Conservation (phyloP, 176 grass and related monocot genomes). For the Musa beccarii region DNA sequence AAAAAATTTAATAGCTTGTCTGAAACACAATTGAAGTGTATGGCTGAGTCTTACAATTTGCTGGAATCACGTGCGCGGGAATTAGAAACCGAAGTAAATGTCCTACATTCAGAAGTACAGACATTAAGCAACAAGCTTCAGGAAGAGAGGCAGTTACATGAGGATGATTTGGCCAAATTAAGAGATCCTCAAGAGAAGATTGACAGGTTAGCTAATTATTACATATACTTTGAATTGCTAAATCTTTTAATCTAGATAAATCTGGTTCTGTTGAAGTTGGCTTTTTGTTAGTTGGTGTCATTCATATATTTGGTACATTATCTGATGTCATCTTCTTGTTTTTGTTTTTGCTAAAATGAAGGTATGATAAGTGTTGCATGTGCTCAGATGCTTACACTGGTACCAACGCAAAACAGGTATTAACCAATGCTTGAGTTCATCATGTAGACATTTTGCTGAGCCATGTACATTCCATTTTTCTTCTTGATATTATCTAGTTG, state of each 20-base stretch:
- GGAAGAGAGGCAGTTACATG: constrained; percentile 63
- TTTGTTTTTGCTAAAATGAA: constrained; percentile 26
- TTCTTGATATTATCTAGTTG: too few species aligned
- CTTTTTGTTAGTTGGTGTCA: constrained; percentile 1
- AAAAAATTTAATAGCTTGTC: constrained; percentile 80
- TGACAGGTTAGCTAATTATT: constrained; percentile 43
- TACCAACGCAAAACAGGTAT: constrained; percentile 63
- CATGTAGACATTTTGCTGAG: background rate
- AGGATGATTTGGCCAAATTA: constrained; percentile 62
- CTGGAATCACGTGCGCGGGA: constrained; percentile 70
- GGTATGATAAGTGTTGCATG: constrained; percentile 48
- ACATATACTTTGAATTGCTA: background rate
- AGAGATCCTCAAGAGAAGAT: constrained; percentile 77
- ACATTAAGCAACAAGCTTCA: constrained; percentile 50
- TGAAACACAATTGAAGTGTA: constrained; percentile 94
- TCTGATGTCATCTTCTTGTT: constrained; percentile 13
- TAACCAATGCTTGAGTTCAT: constrained; percentile 7
- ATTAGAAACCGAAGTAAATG: constrained; percentile 65
- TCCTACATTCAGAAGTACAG: constrained; percentile 41
- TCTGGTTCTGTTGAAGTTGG: background rate
- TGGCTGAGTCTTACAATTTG: constrained; percentile 85
- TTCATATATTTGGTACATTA: background rate
- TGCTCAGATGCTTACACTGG: constrained; percentile 41
- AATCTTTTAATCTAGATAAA: background rate
- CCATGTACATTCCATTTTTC: too few species aligned